Base-by-base conservation (phyloP, 345 rosid species). In the Boechera retrofracta region DNA sequence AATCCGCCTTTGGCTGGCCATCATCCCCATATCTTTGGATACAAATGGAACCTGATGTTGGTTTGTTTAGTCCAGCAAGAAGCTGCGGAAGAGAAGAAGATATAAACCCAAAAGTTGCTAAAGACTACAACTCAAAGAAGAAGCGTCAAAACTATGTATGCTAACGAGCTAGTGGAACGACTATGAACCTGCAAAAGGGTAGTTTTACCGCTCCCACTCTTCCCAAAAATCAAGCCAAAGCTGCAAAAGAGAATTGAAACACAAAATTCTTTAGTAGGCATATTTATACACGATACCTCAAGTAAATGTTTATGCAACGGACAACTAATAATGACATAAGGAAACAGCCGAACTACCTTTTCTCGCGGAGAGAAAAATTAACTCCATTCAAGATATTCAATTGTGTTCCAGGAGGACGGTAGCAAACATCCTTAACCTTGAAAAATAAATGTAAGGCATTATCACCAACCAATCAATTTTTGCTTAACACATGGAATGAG, bases 191-290 rank as follows among this genome's bases (percentile, higher is more conserved):
- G 97, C 82, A 94, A 81, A 28, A 92, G 91, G 31, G 98, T 94
- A 74, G 97, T 94, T 83, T 94, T 94, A 29, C 98, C 98, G 45
- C 95, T 92, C 79, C 98, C 97, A 79, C 98, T 94, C 83, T 83
- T 88, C 64, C 98, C 98, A 87, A 89, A 94, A 71, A 94, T 83
- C 85, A 94, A 86, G 67, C 98, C 98, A 83, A 94, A 89, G 80
- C 98, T 90, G 86, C 77, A 83, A 72, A 59, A 54, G 7, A 3
- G 60, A 77, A 64, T 18, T 16, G 35, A 54, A 55, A 49, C 33
- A 59, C 69, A 41, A 38, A 64, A 68, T 11, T 77, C 38, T 53
- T 73, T 36, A 67, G 42, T 26, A 41, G 53, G 35, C 18, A 13
- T 11, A 8, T 31, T 36, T 1, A 21, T 44, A 35, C 31, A n/a